Conservation (phyloP, 2,329 filamentous ascomycete species). For the Penicillium thymicola region DNA sequence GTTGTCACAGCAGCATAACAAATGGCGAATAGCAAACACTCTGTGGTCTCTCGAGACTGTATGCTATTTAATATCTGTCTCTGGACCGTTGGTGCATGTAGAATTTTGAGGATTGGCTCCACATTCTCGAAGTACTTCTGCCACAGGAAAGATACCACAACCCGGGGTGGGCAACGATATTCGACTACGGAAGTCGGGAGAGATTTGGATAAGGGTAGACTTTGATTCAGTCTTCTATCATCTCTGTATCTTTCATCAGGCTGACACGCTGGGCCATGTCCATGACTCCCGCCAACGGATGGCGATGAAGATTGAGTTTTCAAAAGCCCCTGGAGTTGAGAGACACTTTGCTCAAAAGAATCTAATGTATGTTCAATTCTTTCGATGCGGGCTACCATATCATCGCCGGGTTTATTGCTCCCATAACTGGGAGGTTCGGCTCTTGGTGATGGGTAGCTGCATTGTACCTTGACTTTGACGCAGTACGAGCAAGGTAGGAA, state of each 20-base stretch:
- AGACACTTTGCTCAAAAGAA: neutral
- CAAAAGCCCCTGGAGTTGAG: conserved; percentile 8
- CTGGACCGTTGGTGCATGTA: conserved; percentile 53
- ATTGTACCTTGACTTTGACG: conserved; percentile 35
- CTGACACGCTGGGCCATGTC: neutral
- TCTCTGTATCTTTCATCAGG: neutral
- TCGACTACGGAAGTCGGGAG: neutral
- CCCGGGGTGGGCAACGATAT: neutral
- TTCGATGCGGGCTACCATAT: conserved; percentile 3
- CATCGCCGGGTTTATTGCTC: neutral
- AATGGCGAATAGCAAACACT: conserved; percentile 20
- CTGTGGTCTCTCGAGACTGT: neutral
- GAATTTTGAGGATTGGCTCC: conserved; percentile 55
- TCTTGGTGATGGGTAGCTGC: conserved; percentile 26
- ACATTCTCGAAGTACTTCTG: conserved; percentile 34
- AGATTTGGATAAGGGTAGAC: neutral
- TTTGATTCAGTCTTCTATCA: neutral
- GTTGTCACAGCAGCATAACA: conserved; percentile 16
- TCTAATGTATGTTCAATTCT: conserved; percentile 8
- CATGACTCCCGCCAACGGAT: neutral
- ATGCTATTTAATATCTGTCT: conserved; percentile 42
- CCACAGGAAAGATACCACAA: conserved; percentile 15
- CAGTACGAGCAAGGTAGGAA: conserved; percentile 25
- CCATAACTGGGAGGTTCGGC: neutral
- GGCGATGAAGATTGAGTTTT: neutral